Evolutionary conservation across 1,139 yeast species (phyloP).

Genomic region (Chernovozyma sophiae-reginae): DNA sequence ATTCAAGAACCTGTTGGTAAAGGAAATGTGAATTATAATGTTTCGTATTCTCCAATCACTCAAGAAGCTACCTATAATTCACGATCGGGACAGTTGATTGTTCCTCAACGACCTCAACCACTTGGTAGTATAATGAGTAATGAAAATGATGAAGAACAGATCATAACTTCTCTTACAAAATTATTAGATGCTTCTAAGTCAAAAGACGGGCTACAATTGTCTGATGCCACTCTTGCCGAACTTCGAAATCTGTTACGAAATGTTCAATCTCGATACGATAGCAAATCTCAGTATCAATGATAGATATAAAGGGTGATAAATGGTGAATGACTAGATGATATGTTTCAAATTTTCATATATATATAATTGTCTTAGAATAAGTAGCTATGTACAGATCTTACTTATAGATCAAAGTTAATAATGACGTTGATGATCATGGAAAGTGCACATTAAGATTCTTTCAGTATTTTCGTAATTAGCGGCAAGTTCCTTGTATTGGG

Average conservation of each 20-base stretch:
- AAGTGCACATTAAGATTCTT: too few species aligned
- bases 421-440: too few species aligned
- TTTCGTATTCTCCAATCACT: not conserved
- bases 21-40: not conserved
- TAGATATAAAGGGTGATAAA: too few species aligned
- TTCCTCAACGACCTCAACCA: not conserved
- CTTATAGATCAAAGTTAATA: too few species aligned
- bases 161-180: slow-evolving; percentile 17
- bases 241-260: slow-evolving; percentile 20
- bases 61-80: not conserved
- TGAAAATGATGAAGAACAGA: slow-evolving; percentile 15
- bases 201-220: slow-evolving; percentile 17
- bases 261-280: slow-evolving; percentile 13
- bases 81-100: not conserved
- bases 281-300: not conserved
- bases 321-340: too few species aligned
- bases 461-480: too few species aligned
- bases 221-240: slow-evolving; percentile 25
- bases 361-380: too few species aligned
- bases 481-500: too few species aligned
- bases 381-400: too few species aligned
- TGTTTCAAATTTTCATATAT: too few species aligned
- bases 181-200: slow-evolving; percentile 21
- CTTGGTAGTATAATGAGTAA: not conserved
- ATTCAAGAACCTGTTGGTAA: not conserved